Evolutionary conservation across 1,284 basidiomycete genomes (phyloP).

Genomic region (Apiotrichum gracile): DNA sequence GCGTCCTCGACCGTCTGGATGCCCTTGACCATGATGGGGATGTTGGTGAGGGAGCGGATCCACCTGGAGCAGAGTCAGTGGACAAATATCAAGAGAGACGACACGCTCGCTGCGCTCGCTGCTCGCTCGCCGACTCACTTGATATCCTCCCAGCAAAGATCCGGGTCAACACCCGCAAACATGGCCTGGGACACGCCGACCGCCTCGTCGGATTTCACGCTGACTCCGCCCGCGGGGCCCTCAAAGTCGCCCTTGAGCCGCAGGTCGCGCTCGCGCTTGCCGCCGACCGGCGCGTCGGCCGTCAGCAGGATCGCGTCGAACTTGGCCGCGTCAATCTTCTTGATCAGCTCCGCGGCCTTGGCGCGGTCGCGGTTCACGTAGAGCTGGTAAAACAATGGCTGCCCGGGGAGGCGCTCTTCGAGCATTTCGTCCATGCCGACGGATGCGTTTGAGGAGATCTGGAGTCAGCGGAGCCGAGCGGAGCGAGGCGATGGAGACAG

Average conservation of each 20-base stretch:
- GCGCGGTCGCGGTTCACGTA: conserved; percentile 74
- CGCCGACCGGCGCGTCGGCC: conserved; percentile 78
- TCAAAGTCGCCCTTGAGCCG: conserved; percentile 45
- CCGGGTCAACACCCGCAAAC: conserved; percentile 40
- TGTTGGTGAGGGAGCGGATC: conserved; percentile 64
- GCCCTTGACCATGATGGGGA: conserved; percentile 82
- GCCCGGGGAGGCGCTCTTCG: conserved; percentile 51
- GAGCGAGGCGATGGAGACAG: not conserved
- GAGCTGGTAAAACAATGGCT: conserved; percentile 72
- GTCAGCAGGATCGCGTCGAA: conserved; percentile 74
- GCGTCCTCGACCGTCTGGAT: conserved; percentile 51
- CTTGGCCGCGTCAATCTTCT: conserved; percentile 62
- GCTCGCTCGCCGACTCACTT: conserved; percentile 14
- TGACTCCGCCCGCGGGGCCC: conserved; percentile 38
- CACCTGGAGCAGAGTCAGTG: conserved; percentile 46
- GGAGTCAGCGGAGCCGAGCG: not conserved
- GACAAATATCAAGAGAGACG: too few relatives aligned
- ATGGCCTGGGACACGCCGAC: conserved; percentile 39
- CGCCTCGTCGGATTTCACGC: conserved; percentile 31
- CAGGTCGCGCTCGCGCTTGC: conserved; percentile 75
- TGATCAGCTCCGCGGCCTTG: conserved; percentile 65
- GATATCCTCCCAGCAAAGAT: conserved; percentile 42
- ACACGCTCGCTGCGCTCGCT: not conserved
- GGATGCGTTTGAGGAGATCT: conserved; percentile 76
- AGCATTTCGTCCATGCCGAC: conserved; percentile 57